A percentile compares a stretch with the other conserved stretches of the same genome.
These are phyloP conservation scores for Solanum gandarillasii DNA, from an alignment of 257 asterid species.

Conservation along the genomic window DNA sequence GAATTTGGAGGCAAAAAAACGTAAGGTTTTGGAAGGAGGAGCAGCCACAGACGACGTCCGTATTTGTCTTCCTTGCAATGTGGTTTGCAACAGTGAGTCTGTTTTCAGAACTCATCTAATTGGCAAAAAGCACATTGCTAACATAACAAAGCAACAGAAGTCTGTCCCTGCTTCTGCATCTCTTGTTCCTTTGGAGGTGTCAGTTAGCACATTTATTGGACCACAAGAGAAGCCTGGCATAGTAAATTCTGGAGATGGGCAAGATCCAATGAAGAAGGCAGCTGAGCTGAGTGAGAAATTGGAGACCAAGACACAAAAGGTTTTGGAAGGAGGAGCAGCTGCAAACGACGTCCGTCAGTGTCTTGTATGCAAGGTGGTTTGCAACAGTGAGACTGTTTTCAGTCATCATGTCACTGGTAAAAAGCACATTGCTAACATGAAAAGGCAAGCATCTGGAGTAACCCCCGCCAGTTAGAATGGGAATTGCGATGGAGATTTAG, in stretches of 20 bases:
- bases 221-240: constrained; percentile 38
- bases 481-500: background rate
- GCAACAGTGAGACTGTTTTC: constrained; percentile 62
- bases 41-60: constrained; percentile 43
- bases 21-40: constrained; percentile 57
- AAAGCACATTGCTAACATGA: constrained; percentile 52
- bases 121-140: constrained; percentile 55
- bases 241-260: constrained; percentile 7
- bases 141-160: constrained; percentile 25
- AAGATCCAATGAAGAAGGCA: constrained; percentile 31
- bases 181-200: background rate
- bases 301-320: constrained; percentile 46
- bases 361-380: constrained; percentile 54
- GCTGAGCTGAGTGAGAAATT: constrained; percentile 26
- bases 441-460: constrained; percentile 21
- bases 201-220: constrained; percentile 21
- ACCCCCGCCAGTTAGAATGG: constrained; percentile 14
- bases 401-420: constrained; percentile 54
- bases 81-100: constrained; percentile 66
- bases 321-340: constrained; percentile 65
- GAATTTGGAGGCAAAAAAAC: constrained; percentile 51
- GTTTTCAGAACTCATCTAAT: constrained; percentile 46
- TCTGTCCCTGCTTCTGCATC: constrained; percentile 1
- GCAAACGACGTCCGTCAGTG: constrained; percentile 41
- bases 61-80: constrained; percentile 44